Base-by-base conservation (phyloP, 805 yeast genomes). In the Candida berthetii region DNA sequence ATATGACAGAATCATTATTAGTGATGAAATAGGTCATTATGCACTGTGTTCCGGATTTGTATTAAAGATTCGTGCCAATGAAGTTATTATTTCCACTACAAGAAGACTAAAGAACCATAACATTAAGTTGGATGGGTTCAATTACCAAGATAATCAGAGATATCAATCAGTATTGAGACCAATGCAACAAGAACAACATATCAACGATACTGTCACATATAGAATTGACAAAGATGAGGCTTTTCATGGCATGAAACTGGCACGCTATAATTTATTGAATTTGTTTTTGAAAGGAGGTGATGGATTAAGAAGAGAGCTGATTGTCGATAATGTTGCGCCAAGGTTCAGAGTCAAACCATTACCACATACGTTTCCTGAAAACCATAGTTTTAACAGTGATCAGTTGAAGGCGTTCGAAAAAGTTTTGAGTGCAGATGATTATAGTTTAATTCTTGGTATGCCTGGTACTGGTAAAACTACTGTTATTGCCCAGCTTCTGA, bases 391-490 rank as follows among this genome's bases (percentile, higher is more conserved):
- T 50, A 93, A 93, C 53, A 53, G 58, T 0, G 96, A 88, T 53
- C 99, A 93, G 55, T 45, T 66, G 4, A 50, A 42, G 2, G 98
- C 97, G 0, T 69, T 93, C 31, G 72, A 78, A 14, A 75, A 70
- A 44, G 86, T 81, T 0, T 56, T 88, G 37, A 60, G 71, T 14
- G 73, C 93, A 0, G 58, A 79, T 40, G 96, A 90, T 56, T 93
- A 86, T 55, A 70, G 90, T 4, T 67, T 93, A 51, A 75, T 93
- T 16, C 64, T 91, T 45, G 99, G 99, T 0, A 93, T 93, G 99
- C 99, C 99, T 0, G 99, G 99, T 3, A 93, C 98, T 0, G 99
- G 96, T 9, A 88, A 88, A 55, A 88, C 96, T 2, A 88, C 98
- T 0, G 85, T 90, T 0, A 89, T 93, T 41, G 84, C 95, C 0